These are phyloP conservation scores for Closterium sp. DNA, from an alignment of 139 green algal species.

Conservation along the genomic window DNA sequence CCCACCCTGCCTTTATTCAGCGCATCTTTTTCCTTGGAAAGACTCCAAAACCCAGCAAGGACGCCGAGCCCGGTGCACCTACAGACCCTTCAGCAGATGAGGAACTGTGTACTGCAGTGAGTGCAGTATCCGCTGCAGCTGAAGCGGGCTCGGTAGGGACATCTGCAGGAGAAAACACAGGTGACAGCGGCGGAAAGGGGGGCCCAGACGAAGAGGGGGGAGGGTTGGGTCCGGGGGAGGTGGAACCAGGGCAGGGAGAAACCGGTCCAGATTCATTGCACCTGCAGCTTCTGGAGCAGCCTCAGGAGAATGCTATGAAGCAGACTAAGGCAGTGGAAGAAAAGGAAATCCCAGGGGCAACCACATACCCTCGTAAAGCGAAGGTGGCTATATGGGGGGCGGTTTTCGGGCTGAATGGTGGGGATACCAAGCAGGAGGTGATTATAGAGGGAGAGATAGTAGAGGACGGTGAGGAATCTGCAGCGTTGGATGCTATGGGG, in stretches of 20 bases:
- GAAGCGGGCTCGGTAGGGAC: not conserved
- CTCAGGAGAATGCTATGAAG: not conserved
- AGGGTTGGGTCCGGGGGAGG: not conserved
- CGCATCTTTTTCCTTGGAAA: not conserved
- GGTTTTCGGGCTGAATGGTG: not conserved
- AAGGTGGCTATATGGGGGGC: not conserved
- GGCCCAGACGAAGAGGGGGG: not conserved
- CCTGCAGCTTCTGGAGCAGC: not conserved
- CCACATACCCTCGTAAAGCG: not conserved
- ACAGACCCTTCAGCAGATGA: not conserved
- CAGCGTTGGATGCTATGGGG: not conserved
- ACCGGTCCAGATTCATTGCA: not conserved
- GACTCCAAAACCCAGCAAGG: not conserved
- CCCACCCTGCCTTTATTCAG: not conserved
- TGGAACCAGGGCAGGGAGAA: not conserved
- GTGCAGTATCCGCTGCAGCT: too few relatives aligned
- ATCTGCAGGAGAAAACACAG: not conserved
- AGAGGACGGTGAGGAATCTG: not conserved
- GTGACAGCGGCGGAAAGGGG: not conserved
- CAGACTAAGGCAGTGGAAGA: not conserved
- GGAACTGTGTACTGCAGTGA: too few relatives aligned
- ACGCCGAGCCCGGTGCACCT: not conserved
- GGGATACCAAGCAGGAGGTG: not conserved
- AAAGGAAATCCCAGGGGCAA: not conserved
- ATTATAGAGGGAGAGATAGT: not conserved